Evolutionary conservation across 108 stramenopile genomes (phyloP).

Genomic region (Fragilaria crotonensis): DNA sequence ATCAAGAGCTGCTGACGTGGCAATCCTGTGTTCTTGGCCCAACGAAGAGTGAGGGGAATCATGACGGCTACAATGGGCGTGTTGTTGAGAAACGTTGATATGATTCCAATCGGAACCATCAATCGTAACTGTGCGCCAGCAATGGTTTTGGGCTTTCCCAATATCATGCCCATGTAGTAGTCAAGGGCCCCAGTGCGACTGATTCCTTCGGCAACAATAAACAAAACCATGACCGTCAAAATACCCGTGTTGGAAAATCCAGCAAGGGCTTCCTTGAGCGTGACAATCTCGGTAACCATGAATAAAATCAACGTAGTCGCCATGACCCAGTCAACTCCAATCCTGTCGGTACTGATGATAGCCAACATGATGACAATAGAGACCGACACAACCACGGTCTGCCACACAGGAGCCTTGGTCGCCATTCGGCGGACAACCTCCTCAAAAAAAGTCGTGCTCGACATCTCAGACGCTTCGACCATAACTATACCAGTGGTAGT

Average conservation of each 20-base stretch:
- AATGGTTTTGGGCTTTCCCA: slow-evolving; percentile 56
- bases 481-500: too few species aligned
- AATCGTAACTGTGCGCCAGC: slow-evolving; percentile 67
- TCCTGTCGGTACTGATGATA: slow-evolving; percentile 48
- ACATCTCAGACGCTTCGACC: too few species aligned
- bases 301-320: slow-evolving; percentile 54
- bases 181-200: slow-evolving; percentile 76
- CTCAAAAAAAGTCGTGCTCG: too few species aligned
- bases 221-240: slow-evolving; percentile 74
- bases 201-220: slow-evolving; percentile 82
- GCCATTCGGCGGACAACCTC: too few species aligned
- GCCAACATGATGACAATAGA: slow-evolving; percentile 63
- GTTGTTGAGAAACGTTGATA: slow-evolving; percentile 86
- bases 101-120: slow-evolving; percentile 48
- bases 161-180: slow-evolving; percentile 79
- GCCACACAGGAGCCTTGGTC: background rate
- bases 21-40: slow-evolving; percentile 60
- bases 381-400: slow-evolving; percentile 14
- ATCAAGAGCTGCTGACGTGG: slow-evolving; percentile 65
- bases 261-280: slow-evolving; percentile 49
- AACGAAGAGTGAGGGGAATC: slow-evolving; percentile 82
- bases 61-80: slow-evolving; percentile 85
- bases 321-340: slow-evolving; percentile 70
- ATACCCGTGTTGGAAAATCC: slow-evolving; percentile 83
- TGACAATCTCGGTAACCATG: slow-evolving; percentile 68